These are phyloP conservation scores for Noccaea bulbosa DNA, from an alignment of 345 rosid genomes.

Conservation along the genomic window DNA sequence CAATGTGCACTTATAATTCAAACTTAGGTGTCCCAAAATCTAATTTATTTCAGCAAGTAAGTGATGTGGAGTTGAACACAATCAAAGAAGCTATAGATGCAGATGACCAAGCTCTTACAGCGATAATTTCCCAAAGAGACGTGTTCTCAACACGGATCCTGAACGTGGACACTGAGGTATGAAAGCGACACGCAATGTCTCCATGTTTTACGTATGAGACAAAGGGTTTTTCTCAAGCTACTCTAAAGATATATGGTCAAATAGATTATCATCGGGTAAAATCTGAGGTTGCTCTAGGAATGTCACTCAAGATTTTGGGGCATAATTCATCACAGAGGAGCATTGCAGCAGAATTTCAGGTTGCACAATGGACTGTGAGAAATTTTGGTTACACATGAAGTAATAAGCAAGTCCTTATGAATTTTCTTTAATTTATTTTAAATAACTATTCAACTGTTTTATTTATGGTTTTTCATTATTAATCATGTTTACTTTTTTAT, in stretches of 20 bases:
- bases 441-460: no score
- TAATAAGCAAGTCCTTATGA: no score
- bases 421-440: no score
- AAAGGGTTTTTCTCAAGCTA: background rate
- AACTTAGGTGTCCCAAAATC: background rate
- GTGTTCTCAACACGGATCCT: background rate
- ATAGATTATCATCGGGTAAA: background rate
- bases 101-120: background rate
- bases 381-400: no score
- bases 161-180: background rate
- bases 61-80: background rate
- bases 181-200: background rate
- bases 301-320: background rate
- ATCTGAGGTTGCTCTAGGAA: slow-evolving; percentile 9
- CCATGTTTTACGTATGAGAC: background rate
- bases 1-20: background rate
- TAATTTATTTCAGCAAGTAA: background rate
- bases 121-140: background rate
- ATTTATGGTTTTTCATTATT: no score
- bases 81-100: background rate
- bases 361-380: background rate
- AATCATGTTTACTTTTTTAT: no score
- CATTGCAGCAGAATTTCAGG: slow-evolving; percentile 2
- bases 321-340: background rate
- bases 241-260: background rate